Evolutionary conservation across 208 protist species (phyloP).

Genomic region (Trypanosoma boissoni): DNA sequence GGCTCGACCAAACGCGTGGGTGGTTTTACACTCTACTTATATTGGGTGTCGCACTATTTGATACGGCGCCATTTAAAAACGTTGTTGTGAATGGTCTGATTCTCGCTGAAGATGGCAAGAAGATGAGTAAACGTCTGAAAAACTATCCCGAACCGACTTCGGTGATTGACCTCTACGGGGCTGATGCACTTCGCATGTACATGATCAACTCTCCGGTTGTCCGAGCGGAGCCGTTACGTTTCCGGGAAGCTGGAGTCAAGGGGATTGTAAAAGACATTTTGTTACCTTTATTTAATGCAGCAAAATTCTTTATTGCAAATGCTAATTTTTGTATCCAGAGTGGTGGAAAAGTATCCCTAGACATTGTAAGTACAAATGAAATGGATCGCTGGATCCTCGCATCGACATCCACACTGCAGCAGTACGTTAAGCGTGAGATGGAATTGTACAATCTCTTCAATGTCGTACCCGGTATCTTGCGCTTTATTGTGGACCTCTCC

Average conservation of each 20-base stretch:
- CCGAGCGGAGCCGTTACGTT: constrained; percentile 95
- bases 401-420: constrained; percentile 90
- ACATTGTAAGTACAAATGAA: constrained; percentile 88
- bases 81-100: constrained; percentile 99
- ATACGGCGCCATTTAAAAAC: constrained; percentile 98
- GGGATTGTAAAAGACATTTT: constrained; percentile 98
- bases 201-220: constrained; percentile 99
- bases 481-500: constrained; percentile 98
- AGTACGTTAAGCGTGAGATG: constrained; percentile 97
- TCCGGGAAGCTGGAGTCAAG: constrained; percentile 93
- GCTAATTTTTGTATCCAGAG: constrained; percentile 64
- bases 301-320: constrained; percentile 98
- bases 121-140: constrained; percentile 99
- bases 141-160: constrained; percentile 99
- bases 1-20: constrained; percentile 97
- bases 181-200: constrained; percentile 99
- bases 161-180: constrained; percentile 96
- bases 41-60: constrained; percentile 97
- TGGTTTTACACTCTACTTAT: constrained; percentile 99
- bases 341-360: constrained; percentile 46
- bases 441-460: constrained; percentile 98
- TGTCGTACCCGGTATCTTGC: constrained; percentile 96
- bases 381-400: constrained; percentile 99
- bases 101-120: constrained; percentile 98
- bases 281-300: constrained; percentile 98